Percentiles rank a stretch among this genome's conserved stretches.
Conservation (phyloP, 2,329 filamentous ascomycete species). For the Metarhizium humberi region DNA sequence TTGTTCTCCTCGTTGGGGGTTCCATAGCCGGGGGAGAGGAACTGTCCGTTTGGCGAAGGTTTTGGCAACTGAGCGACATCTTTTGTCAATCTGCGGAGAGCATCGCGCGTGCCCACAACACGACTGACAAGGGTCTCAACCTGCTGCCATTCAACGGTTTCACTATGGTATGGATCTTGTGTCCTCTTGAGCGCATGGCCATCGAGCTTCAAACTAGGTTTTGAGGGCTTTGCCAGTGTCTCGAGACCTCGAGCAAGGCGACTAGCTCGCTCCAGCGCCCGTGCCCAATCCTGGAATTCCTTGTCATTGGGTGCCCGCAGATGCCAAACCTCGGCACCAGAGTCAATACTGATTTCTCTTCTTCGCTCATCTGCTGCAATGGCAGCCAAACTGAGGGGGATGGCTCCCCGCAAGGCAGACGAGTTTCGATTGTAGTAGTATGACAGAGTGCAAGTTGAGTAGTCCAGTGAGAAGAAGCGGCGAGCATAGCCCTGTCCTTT, state of each 20-base stretch:
- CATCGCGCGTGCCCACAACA: constrained; percentile 80
- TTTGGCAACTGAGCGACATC: constrained; percentile 56
- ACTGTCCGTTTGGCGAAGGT: constrained; percentile 16
- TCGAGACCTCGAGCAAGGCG: constrained; percentile 51
- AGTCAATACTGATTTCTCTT: constrained; percentile 92
- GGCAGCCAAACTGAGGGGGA: constrained; percentile 83
- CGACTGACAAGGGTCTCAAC: constrained; percentile 80
- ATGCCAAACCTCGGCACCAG: constrained; percentile 95
- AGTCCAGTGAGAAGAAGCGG: constrained; percentile 93
- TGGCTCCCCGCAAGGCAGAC: constrained; percentile 81
- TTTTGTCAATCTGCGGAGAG: constrained; percentile 74
- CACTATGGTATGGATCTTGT: constrained; percentile 34
- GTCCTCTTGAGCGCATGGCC: constrained; percentile 16
- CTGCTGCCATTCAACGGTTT: constrained; percentile 78
- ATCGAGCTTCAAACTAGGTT: constrained; percentile 17
- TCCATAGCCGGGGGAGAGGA: constrained; percentile 34
- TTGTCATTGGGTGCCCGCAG: constrained; percentile 71
- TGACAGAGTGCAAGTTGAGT: constrained; percentile 84
- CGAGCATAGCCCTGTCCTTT: constrained; percentile 88
- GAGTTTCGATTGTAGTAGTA: constrained; percentile 96
- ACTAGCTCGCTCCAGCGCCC: constrained; percentile 75
- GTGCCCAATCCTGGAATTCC: constrained; percentile 83
- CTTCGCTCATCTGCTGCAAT: constrained; percentile 82
- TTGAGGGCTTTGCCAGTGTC: constrained; percentile 16
- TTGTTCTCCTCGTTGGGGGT: constrained; percentile 12